A percentile compares a stretch with the other conserved stretches of the same genome.
Conservation (phyloP, 495 filamentous ascomycete species). For the Penicillium maclennaniae region DNA sequence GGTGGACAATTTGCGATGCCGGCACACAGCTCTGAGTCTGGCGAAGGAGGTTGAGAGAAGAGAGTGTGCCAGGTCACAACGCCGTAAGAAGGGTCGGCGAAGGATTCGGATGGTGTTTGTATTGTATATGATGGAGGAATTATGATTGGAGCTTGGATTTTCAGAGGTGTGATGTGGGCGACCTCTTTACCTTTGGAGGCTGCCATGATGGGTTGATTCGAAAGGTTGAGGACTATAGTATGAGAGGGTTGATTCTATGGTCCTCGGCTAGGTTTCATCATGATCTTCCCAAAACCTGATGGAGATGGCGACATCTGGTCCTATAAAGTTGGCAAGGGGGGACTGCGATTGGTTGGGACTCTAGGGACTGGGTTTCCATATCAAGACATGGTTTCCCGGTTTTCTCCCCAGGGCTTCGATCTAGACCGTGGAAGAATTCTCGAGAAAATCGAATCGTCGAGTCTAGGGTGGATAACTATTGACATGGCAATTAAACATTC, state of each 20-base stretch:
- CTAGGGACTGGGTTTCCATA: neutral
- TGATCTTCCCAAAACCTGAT: neutral
- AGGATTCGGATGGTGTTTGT: slow-evolving; percentile 18
- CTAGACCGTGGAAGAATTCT: neutral
- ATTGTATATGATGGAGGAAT: slow-evolving; percentile 8
- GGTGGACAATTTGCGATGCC: slow-evolving; percentile 31
- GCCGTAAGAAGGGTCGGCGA: slow-evolving; percentile 13
- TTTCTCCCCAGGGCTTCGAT: neutral
- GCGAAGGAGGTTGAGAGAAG: slow-evolving; percentile 25
- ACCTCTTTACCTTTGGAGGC: neutral
- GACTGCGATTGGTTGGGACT: neutral
- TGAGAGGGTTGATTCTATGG: neutral
- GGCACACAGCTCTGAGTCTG: slow-evolving; percentile 24
- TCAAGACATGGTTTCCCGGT: neutral
- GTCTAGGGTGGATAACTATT: neutral
- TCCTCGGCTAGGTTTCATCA: neutral
- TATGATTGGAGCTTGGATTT: slow-evolving; percentile 5
- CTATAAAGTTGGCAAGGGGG: neutral
- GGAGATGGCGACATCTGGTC: neutral
- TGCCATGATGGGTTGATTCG: neutral
- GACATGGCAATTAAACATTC: neutral
- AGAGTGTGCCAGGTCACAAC: slow-evolving; percentile 35
- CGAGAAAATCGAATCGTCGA: neutral
- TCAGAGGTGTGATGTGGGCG: neutral
- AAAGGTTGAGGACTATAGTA: neutral